phyloP scores from a whole-genome alignment of 257 asterid species.

The Solanum lycopersicoides region DNA sequence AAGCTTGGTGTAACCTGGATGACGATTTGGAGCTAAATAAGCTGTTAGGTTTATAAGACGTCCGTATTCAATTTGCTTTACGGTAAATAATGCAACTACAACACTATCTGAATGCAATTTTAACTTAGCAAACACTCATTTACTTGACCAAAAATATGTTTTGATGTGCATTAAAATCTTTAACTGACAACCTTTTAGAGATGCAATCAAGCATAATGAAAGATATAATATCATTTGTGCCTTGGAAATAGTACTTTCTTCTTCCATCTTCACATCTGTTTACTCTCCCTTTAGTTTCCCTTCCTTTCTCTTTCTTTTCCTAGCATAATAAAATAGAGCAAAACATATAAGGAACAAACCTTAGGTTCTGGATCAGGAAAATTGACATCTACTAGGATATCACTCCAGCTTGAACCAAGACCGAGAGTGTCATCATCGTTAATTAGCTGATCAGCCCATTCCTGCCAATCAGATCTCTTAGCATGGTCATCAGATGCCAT shows the following conservation, averaged over 20 bases:
- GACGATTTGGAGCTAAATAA: background rate
- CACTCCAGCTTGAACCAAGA: constrained; percentile 45
- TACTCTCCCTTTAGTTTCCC: background rate
- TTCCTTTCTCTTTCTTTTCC: background rate
- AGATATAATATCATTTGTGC: background rate
- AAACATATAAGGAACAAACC: constrained; percentile 33
- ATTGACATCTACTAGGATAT: constrained; percentile 54
- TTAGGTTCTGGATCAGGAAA: constrained; percentile 57
- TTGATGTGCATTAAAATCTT: background rate
- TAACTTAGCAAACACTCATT: background rate
- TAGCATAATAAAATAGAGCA: background rate
- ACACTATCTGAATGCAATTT: background rate
- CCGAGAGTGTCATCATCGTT: constrained; percentile 42
- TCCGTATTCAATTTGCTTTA: background rate
- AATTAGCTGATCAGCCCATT: constrained; percentile 63
- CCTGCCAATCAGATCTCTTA: constrained; percentile 55
- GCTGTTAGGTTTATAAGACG: background rate
- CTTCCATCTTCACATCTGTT: background rate
- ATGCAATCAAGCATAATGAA: background rate
- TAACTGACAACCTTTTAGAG: background rate
- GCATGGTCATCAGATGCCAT: constrained; percentile 26
- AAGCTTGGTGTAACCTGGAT: background rate
- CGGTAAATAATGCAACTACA: background rate
- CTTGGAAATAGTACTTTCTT: background rate
- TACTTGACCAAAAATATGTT: background rate